These are phyloP conservation scores for Amaranthus cruentus DNA, from an alignment of 148 eudicot genomes.

Conservation along the genomic window DNA sequence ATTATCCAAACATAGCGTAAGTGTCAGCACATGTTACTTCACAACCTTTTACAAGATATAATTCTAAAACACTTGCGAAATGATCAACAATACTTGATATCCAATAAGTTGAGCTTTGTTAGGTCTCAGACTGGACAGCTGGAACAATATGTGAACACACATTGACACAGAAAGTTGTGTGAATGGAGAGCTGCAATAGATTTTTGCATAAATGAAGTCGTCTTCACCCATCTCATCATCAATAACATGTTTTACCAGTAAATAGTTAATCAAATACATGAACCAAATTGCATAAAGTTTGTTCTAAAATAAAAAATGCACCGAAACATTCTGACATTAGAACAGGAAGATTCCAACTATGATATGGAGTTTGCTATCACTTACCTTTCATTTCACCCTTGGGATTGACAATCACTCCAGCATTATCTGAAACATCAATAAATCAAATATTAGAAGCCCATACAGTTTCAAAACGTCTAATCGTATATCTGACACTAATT, in stretches of 20 bases:
- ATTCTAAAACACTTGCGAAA: too few species aligned
- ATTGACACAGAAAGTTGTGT: too few species aligned
- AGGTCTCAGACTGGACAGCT: too few species aligned
- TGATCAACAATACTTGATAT: too few species aligned
- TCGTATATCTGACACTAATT: neutral
- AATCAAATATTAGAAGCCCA: neutral
- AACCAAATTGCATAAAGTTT: neutral
- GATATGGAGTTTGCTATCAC: neutral
- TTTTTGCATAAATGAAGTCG: too few species aligned
- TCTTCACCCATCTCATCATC: neutral
- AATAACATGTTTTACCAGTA: neutral
- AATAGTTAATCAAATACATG: neutral
- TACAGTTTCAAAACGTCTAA: neutral
- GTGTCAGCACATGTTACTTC: too few species aligned
- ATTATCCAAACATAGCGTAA: too few species aligned
- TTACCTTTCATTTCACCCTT: conserved; percentile 69
- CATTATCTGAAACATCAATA: conserved; percentile 37
- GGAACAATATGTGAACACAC: too few species aligned
- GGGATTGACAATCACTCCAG: conserved; percentile 57
- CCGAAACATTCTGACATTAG: neutral
- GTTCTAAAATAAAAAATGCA: neutral
- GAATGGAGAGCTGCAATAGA: too few species aligned
- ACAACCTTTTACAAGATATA: too few species aligned
- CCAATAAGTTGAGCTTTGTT: too few species aligned
- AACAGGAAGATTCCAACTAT: neutral